A percentile compares a stretch with the other conserved stretches of the same genome.
These are phyloP conservation scores for Bassia scoparia DNA, from an alignment of 148 eudicot species.

Conservation along the genomic window DNA sequence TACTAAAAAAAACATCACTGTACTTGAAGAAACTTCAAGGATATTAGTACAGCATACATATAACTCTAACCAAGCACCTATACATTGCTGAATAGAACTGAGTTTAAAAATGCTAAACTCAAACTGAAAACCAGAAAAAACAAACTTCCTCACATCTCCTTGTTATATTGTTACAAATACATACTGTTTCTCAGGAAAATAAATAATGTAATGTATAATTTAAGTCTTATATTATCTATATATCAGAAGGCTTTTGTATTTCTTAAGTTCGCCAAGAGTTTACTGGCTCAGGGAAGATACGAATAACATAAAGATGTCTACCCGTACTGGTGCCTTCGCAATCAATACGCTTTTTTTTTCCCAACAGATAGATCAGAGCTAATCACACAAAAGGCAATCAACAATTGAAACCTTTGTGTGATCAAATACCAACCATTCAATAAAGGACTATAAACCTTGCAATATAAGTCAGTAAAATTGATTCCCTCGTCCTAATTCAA, in stretches of 20 bases:
- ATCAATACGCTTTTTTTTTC: conserved; percentile 63
- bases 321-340: conserved; percentile 80
- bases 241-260: conserved; percentile 46
- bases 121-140: no score
- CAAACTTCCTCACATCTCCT: no score
- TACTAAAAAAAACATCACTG: no score
- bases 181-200: no score
- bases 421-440: not conserved
- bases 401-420: not conserved
- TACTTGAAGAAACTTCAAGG: no score
- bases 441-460: not conserved
- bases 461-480: not conserved
- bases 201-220: no score
- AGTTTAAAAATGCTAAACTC: no score
- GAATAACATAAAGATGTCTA: conserved; percentile 78
- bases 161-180: no score
- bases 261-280: conserved; percentile 52
- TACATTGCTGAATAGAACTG: no score
- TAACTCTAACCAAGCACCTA: no score
- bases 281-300: conserved; percentile 67
- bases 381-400: not conserved
- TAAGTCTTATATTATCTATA: conserved; percentile 55
- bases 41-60: no score
- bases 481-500: not conserved
- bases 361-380: conserved; percentile 53